phyloP scores from a whole-genome alignment of 352 stramenopile genomes.

The Phytopythium mirpurense region DNA sequence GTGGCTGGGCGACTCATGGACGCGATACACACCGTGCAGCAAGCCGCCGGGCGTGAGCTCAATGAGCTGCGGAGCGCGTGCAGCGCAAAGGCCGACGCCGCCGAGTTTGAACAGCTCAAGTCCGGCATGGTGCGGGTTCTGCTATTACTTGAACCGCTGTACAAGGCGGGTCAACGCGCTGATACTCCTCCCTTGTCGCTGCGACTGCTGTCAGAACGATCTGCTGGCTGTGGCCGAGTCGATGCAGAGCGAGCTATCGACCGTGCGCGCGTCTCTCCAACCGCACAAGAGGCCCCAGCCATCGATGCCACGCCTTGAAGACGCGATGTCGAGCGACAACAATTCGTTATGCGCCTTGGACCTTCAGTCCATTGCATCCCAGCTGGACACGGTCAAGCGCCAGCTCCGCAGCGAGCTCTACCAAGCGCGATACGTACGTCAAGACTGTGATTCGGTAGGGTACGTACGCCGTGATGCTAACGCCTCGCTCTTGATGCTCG shows the following conservation, averaged over 20 bases:
- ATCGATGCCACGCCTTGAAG: constrained; percentile 15
- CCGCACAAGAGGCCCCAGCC: constrained; percentile 8
- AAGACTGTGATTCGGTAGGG: neutral
- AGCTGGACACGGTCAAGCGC: constrained; percentile 38
- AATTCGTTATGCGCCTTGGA: constrained; percentile 21
- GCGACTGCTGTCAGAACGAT: constrained; percentile 20
- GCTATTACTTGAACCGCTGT: neutral
- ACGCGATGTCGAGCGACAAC: constrained; percentile 22
- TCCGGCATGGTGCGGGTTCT: constrained; percentile 26
- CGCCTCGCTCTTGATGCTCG: too few species aligned
- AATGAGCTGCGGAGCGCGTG: constrained; percentile 13
- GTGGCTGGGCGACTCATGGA: constrained; percentile 18
- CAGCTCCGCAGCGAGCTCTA: constrained; percentile 68
- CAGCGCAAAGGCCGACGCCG: constrained; percentile 14
- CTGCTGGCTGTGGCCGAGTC: constrained; percentile 40
- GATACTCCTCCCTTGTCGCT: neutral
- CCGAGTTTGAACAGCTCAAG: constrained; percentile 32
- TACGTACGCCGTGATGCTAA: neutral
- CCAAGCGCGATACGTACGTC: constrained; percentile 65
- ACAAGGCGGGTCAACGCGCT: too few species aligned
- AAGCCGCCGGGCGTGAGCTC: constrained; percentile 18
- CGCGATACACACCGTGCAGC: constrained; percentile 22
- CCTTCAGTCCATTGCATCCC: constrained; percentile 20
- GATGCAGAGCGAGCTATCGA: constrained; percentile 29
- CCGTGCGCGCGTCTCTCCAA: constrained; percentile 22